Percentiles rank a stretch among this genome's conserved stretches.
These are phyloP conservation scores for Globisporangium recalcitrans DNA, from an alignment of 352 stramenopile genomes.

Conservation along the genomic window DNA sequence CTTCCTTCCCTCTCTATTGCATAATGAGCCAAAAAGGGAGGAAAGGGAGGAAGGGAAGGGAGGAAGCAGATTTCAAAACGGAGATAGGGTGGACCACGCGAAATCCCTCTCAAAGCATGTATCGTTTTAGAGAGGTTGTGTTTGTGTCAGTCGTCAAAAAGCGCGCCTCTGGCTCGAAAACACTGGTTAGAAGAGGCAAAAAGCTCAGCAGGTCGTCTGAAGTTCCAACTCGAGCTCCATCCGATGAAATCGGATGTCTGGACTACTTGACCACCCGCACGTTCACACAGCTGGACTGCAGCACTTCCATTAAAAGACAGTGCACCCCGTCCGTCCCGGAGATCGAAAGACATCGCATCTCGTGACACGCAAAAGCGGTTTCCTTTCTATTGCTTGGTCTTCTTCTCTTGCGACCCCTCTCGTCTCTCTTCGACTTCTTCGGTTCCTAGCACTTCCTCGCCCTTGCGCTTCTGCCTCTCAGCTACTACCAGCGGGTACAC, in stretches of 20 bases:
- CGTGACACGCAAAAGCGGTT: background rate
- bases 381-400: conserved; percentile 1
- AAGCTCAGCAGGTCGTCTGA: too few relatives aligned
- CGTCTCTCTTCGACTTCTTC: background rate
- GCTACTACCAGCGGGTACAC: conserved; percentile 39
- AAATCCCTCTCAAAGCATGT: background rate
- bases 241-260: too few relatives aligned
- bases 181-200: background rate
- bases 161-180: background rate
- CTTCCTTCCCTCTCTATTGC: background rate
- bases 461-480: background rate
- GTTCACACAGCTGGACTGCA: too few relatives aligned
- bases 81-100: background rate
- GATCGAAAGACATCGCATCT: background rate
- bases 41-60: too few relatives aligned
- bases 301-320: too few relatives aligned
- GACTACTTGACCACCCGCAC: too few relatives aligned
- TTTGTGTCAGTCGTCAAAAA: background rate
- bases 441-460: background rate
- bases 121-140: background rate
- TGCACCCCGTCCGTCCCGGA: too few relatives aligned
- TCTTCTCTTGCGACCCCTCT: conserved; percentile 4
- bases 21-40: conserved; percentile 3
- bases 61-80: background rate
- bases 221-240: too few relatives aligned